Evolutionary conservation across 2,329 filamentous ascomycete species (phyloP).

Genomic region (Fusarium aywerte): DNA sequence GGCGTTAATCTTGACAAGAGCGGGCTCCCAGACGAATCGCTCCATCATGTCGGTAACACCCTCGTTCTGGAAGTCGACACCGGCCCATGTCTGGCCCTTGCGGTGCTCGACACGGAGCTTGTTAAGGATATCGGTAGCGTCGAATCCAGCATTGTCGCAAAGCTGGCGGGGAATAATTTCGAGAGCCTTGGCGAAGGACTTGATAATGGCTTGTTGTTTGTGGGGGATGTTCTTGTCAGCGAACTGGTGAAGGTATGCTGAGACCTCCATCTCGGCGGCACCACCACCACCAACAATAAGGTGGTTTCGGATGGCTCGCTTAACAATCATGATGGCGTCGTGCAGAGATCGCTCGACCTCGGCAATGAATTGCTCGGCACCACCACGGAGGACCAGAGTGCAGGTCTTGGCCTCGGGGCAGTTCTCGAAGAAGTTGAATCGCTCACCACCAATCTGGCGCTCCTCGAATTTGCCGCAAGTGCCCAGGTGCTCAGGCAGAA

Average conservation of each 20-base stretch:
- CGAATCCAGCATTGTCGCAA: constrained; percentile 98
- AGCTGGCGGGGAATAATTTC: constrained; percentile 97
- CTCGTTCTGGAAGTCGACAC: constrained; percentile 94
- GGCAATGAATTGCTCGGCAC: constrained; percentile 98
- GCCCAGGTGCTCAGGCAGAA: constrained; percentile 87
- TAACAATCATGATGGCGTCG: constrained; percentile 99
- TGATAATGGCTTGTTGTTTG: constrained; percentile 98
- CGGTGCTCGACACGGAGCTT: constrained; percentile 94
- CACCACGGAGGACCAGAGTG: constrained; percentile 92
- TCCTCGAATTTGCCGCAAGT: constrained; percentile 93
- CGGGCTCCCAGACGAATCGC: constrained; percentile 97
- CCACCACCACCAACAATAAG: constrained; percentile 95
- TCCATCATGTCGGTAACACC: constrained; percentile 95
- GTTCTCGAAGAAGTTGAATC: constrained; percentile 98
- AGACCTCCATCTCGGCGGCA: constrained; percentile 96
- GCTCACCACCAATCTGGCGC: constrained; percentile 95
- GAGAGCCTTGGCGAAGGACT: constrained; percentile 95
- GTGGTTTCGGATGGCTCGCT: constrained; percentile 94
- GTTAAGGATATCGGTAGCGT: constrained; percentile 98
- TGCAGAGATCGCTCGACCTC: constrained; percentile 98
- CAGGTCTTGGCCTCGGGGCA: constrained; percentile 97
- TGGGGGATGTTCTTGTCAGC: constrained; percentile 92
- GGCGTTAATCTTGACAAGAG: constrained; percentile 95
- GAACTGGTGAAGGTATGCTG: constrained; percentile 89
- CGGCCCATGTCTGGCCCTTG: constrained; percentile 92